Evolutionary conservation across 768 basidiomycete genomes (phyloP), one percentile per base, ranked within the genome.

Genomic region (Boletus subparvulus): DNA sequence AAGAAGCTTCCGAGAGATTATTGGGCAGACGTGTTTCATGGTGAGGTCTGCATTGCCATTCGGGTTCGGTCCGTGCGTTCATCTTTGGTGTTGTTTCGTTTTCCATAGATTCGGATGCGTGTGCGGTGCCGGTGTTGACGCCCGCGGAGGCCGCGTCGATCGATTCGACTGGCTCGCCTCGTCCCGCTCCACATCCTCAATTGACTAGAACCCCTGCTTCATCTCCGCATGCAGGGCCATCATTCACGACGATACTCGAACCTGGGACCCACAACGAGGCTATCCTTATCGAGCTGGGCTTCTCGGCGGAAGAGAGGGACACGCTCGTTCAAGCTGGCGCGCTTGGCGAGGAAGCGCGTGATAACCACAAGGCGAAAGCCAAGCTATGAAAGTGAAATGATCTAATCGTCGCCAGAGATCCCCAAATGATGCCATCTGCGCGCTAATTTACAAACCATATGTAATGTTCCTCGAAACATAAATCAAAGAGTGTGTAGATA

Each of bases 21-120:
- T 40, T 94, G 91, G 91, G 77, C 83, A 0, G 61, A 74, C 8
- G 69, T 85, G 2, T 93, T 90, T 67, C 80, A 86, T 51, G 84
- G 90, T 85, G 62, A 33, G 69, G 42, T 1, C 7, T 19, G 11
- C 11, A 14, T 24, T 6, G 11, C 6, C 32, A 10, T 14, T 16
- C 1, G 13, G 4, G 36, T 14, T 48, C 47, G 13, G 2, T 19
- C 17, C 11, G 16, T 41, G 44, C 47, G 19, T 21, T 50, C 26
- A 37, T n/a, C 30, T 24, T 19, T 14, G 14, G 33, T 9, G 9
- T 30, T 13, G 16, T n/a, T 16, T 35, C 11, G 24, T 33, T 13
- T 13, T 4, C 3, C 32, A 40, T 63, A 91, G 89, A 79, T 30
- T 86, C 81, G 13, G 90, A 92, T 56, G 85, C 87, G 9, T 92